These are phyloP conservation scores for Ogataea dorogensis DNA, from an alignment of 805 yeast genomes.

Conservation along the genomic window DNA sequence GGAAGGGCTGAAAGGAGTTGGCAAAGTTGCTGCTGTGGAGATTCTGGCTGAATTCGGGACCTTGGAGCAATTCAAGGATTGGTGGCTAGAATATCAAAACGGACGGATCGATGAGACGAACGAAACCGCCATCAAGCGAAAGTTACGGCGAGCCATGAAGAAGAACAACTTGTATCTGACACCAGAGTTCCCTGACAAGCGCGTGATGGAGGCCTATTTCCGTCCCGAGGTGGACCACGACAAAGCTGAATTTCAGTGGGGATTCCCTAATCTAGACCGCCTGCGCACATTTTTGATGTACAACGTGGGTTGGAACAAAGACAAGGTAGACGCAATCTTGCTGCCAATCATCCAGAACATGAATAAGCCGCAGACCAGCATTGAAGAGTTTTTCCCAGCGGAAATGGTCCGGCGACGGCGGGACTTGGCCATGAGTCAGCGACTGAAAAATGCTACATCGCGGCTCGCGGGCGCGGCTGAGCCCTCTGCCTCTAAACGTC, in stretches of 20 bases:
- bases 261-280: constrained; percentile 79
- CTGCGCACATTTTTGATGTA: constrained; percentile 66
- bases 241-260: constrained; percentile 81
- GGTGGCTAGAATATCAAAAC: constrained; percentile 55
- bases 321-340: constrained; percentile 74
- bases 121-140: constrained; percentile 52
- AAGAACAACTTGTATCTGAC: constrained; percentile 54
- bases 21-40: constrained; percentile 92
- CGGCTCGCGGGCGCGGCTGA: constrained; percentile 39
- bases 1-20: constrained; percentile 87
- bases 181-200: constrained; percentile 64
- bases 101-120: constrained; percentile 38
- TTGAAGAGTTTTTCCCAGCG: constrained; percentile 67
- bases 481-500: constrained; percentile 4
- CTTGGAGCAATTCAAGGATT: constrained; percentile 42
- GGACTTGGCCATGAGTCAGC: constrained; percentile 53
- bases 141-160: constrained; percentile 54
- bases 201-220: constrained; percentile 70
- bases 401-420: constrained; percentile 48
- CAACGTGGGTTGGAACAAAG: constrained; percentile 78
- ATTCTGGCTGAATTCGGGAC: constrained; percentile 77
- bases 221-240: constrained; percentile 85
- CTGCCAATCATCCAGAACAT: constrained; percentile 82
- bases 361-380: constrained; percentile 64
- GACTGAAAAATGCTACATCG: constrained; percentile 57